A percentile compares a stretch with the other conserved stretches of the same genome.
Evolutionary conservation across 2,329 filamentous ascomycete genomes (phyloP).

Genomic region (Exophiala calicioides): DNA sequence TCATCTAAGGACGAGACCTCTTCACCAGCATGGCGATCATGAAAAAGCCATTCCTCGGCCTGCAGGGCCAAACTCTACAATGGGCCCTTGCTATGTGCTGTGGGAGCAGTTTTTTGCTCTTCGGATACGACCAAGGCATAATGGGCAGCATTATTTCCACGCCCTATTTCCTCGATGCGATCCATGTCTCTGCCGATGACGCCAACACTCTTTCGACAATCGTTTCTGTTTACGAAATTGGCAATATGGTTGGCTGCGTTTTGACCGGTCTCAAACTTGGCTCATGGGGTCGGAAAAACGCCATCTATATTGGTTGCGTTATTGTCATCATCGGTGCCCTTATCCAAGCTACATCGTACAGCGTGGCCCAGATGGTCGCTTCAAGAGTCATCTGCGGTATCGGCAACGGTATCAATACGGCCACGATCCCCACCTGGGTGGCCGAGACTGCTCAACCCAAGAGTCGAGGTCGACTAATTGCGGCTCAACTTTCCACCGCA

Average conservation of each 20-base stretch:
- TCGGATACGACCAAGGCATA: slow-evolving; percentile 30
- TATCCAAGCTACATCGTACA: slow-evolving; percentile 49
- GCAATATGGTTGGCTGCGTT: slow-evolving; percentile 59
- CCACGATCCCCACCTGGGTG: slow-evolving; percentile 54
- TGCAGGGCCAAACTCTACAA: slow-evolving; percentile 2
- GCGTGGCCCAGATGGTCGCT: slow-evolving; percentile 52
- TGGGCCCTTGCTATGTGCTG: too few relatives aligned
- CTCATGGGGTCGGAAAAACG: slow-evolving; percentile 47
- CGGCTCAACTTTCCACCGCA: slow-evolving; percentile 53
- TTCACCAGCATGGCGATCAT: not conserved
- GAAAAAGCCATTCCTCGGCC: slow-evolving; percentile 1
- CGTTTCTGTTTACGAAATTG: slow-evolving; percentile 59
- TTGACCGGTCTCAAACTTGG: slow-evolving; percentile 49
- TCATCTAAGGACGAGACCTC: not conserved
- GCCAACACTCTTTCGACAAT: slow-evolving; percentile 35
- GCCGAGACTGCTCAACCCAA: slow-evolving; percentile 50
- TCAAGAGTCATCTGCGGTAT: slow-evolving; percentile 50
- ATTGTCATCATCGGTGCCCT: slow-evolving; percentile 54
- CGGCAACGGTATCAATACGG: slow-evolving; percentile 55
- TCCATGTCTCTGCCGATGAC: slow-evolving; percentile 16
- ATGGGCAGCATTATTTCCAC: slow-evolving; percentile 28
- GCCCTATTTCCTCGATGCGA: slow-evolving; percentile 19
- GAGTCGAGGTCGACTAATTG: slow-evolving; percentile 49
- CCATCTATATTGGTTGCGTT: slow-evolving; percentile 49
- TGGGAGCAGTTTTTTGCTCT: not conserved